Percentiles rank a stretch among this genome's conserved stretches.
These are phyloP conservation scores for Suillus occidentalis DNA, from an alignment of 768 basidiomycete species.

Conservation along the genomic window DNA sequence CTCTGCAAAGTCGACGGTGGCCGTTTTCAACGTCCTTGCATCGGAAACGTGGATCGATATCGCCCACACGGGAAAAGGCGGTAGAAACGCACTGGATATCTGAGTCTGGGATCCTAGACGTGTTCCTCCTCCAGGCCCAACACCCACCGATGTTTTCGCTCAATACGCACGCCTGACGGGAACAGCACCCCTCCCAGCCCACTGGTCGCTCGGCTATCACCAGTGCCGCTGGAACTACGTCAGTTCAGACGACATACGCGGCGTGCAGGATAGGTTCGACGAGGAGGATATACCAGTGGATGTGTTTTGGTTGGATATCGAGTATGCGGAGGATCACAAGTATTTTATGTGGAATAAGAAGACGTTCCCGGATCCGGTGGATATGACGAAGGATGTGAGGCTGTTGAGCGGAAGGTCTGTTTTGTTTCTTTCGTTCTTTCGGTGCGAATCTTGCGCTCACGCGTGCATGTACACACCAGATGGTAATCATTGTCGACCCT, in stretches of 20 bases:
- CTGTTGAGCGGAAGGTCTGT: constrained; percentile 76
- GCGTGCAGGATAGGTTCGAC: constrained; percentile 86
- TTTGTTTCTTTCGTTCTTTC: background rate
- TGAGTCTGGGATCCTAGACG: constrained; percentile 93
- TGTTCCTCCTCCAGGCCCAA: constrained; percentile 92
- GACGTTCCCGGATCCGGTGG: constrained; percentile 90
- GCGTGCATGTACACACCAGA: constrained; percentile 44
- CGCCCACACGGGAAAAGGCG: constrained; percentile 48
- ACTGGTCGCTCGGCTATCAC: constrained; percentile 92
- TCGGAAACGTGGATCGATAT: constrained; percentile 98
- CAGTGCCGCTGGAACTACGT: constrained; percentile 99
- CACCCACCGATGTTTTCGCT: constrained; percentile 74
- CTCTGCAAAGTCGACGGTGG: constrained; percentile 82
- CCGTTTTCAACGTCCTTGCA: constrained; percentile 80
- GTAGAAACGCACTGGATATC: constrained; percentile 94
- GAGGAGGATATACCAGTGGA: constrained; percentile 95
- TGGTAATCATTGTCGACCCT: constrained; percentile 97
- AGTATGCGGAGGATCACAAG: constrained; percentile 90
- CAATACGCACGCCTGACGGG: constrained; percentile 90
- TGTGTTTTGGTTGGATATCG: constrained; percentile 97
- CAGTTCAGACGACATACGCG: constrained; percentile 81
- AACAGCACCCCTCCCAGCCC: constrained; percentile 80
- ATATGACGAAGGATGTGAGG: constrained; percentile 89
- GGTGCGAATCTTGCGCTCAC: background rate
- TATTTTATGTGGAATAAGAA: constrained; percentile 97